Evolutionary conservation across 108 stramenopile genomes (phyloP).

Genomic region (Pseudonitzschia multiseries): DNA sequence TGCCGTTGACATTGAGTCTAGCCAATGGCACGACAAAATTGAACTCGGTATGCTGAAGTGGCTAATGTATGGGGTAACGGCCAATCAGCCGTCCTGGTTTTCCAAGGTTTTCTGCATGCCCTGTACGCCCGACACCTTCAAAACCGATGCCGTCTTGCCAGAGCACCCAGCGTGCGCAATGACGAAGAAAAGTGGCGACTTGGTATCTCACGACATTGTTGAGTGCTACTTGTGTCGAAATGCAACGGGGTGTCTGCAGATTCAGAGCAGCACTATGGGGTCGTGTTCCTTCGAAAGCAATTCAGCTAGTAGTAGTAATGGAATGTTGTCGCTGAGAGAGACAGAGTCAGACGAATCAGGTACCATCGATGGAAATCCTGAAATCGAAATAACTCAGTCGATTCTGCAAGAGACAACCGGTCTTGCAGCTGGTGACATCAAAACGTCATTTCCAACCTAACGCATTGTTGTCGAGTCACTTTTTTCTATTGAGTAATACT

Average conservation of each 20-base stretch:
- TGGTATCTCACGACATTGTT: slow-evolving; percentile 71
- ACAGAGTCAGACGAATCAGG: background rate
- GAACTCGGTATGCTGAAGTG: slow-evolving; percentile 77
- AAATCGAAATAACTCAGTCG: background rate
- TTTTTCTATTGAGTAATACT: background rate
- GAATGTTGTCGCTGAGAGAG: background rate
- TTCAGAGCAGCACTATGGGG: background rate
- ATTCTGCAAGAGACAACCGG: slow-evolving; percentile 2
- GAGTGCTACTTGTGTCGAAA: slow-evolving; percentile 62
- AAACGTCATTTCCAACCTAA: background rate
- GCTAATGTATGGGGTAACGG: slow-evolving; percentile 68
- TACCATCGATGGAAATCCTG: background rate
- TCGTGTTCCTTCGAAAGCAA: slow-evolving; percentile 6
- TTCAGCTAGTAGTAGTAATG: background rate
- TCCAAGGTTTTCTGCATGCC: slow-evolving; percentile 66
- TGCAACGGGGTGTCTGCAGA: slow-evolving; percentile 37
- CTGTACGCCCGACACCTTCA: slow-evolving; percentile 37
- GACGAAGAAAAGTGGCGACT: slow-evolving; percentile 58
- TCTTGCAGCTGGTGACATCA: background rate
- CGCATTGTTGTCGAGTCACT: background rate
- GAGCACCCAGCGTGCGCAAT: slow-evolving; percentile 55
- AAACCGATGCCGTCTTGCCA: slow-evolving; percentile 2
- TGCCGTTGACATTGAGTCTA: slow-evolving; percentile 42
- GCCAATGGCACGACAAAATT: slow-evolving; percentile 42
- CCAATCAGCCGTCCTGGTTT: slow-evolving; percentile 61